phyloP scores from a whole-genome alignment of 2,329 filamentous ascomycete genomes.

The Tolypocladium nubicola region DNA sequence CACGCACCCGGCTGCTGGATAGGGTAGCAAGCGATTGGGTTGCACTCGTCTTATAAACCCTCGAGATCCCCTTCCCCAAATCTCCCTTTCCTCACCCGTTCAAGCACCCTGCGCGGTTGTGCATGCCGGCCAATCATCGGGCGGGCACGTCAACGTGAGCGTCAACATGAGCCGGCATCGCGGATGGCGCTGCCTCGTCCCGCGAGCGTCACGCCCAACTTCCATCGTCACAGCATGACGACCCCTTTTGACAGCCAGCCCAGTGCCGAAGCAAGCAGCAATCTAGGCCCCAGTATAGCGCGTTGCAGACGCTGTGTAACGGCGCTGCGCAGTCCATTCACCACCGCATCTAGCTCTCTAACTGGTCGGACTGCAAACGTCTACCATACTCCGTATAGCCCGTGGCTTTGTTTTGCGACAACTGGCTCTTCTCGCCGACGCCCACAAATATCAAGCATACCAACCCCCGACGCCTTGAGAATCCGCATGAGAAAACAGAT shows the following conservation, averaged over 20 bases:
- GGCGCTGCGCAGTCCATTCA: constrained; percentile 3
- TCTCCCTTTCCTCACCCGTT: background rate
- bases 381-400: background rate
- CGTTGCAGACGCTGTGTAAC: constrained; percentile 5
- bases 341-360: constrained; percentile 5
- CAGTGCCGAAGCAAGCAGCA: background rate
- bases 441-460: background rate
- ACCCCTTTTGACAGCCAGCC: background rate
- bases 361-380: constrained; percentile 3
- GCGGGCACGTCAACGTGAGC: too few relatives aligned
- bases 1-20: background rate
- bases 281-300: background rate
- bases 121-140: background rate
- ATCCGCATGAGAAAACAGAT: background rate
- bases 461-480: background rate
- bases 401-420: background rate
- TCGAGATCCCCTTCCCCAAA: background rate
- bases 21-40: background rate
- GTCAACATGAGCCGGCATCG: background rate
- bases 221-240: background rate
- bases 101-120: background rate
- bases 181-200: background rate
- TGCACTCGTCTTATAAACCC: background rate
- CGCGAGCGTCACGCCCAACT: background rate
- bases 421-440: background rate